Evolutionary conservation across 78 protist genomes (phyloP).

Genomic region (Cyanophora paradoxa): DNA sequence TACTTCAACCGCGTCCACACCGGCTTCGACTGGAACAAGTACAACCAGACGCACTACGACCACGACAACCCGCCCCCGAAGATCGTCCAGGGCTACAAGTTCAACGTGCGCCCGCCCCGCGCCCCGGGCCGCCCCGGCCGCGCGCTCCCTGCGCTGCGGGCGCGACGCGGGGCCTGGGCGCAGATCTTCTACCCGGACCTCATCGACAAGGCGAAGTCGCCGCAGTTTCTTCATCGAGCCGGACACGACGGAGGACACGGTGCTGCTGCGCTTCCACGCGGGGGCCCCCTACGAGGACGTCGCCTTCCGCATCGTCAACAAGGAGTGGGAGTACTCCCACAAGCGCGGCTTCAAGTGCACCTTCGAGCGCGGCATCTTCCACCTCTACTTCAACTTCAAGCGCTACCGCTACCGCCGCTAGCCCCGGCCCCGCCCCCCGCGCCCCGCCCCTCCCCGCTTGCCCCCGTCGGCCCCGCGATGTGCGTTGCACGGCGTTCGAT

Average conservation of each 20-base stretch:
- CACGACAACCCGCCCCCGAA: conserved; percentile 98
- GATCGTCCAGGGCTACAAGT: conserved; percentile 95
- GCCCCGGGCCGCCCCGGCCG: no score
- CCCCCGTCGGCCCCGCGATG: no score
- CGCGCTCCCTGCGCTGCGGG: no score
- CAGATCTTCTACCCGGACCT: conserved; percentile 96
- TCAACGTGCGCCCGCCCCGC: no score
- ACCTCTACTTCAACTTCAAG: conserved; percentile 89
- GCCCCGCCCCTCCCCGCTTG: no score
- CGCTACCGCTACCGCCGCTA: conserved; percentile 81
- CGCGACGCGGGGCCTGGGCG: no score
- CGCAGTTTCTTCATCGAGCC: no score
- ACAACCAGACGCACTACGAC: conserved; percentile 93
- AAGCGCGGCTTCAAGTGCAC: conserved; percentile 67
- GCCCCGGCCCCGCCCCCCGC: no score
- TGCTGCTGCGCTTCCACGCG: conserved; percentile 74
- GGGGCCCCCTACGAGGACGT: conserved; percentile 98
- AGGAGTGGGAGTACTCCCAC: conserved; percentile 60
- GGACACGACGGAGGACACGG: conserved; percentile 32
- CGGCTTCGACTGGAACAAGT: conserved; percentile 80
- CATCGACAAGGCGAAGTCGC: conserved; percentile 66
- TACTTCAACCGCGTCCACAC: conserved; percentile 36
- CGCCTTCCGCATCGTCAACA: conserved; percentile 86
- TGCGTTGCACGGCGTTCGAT: no score
- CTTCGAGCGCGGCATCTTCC: conserved; percentile 85